These are phyloP conservation scores for Wallemia hederae DNA, from an alignment of 1,284 basidiomycete species.

Conservation along the genomic window DNA sequence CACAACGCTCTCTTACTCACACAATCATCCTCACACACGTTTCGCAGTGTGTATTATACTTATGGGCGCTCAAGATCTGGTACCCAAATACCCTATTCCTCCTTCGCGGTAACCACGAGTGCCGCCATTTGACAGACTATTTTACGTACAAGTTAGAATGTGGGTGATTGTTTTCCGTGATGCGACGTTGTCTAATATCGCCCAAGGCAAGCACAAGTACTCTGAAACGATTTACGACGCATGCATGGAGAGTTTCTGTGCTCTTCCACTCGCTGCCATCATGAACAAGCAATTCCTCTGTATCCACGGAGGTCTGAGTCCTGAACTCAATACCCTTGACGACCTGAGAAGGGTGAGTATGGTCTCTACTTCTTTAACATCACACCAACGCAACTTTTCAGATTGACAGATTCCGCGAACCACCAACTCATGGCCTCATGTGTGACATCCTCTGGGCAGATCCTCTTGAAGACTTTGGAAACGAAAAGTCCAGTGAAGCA, in stretches of 20 bases:
- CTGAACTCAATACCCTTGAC: slow-evolving; percentile 67
- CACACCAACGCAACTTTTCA: slow-evolving; percentile 12
- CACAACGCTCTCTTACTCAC: background rate
- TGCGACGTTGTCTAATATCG: slow-evolving; percentile 6
- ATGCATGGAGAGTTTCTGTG: slow-evolving; percentile 78
- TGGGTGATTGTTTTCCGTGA: slow-evolving; percentile 18
- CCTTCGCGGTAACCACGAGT: slow-evolving; percentile 91
- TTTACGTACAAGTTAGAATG: slow-evolving; percentile 93
- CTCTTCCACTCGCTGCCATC: slow-evolving; percentile 63
- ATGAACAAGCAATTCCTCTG: slow-evolving; percentile 97
- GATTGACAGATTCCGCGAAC: slow-evolving; percentile 84
- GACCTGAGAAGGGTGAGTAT: slow-evolving; percentile 42
- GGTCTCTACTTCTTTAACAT: slow-evolving; percentile 1
- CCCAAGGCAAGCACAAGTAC: slow-evolving; percentile 88
- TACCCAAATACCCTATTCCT: slow-evolving; percentile 69
- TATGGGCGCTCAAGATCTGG: slow-evolving; percentile 80
- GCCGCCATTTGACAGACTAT: slow-evolving; percentile 79
- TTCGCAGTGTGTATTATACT: slow-evolving; percentile 53
- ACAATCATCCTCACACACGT: slow-evolving; percentile 8
- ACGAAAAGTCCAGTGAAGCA: slow-evolving; percentile 55
- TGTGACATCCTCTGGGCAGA: slow-evolving; percentile 88
- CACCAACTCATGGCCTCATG: slow-evolving; percentile 77
- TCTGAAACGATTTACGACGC: slow-evolving; percentile 67
- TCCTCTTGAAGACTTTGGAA: slow-evolving; percentile 74
- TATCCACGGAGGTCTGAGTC: slow-evolving; percentile 74